A percentile compares a stretch with the other conserved stretches of the same genome.
phyloP scores from a whole-genome alignment of 495 filamentous ascomycete genomes.

The Hypoxylon intermedium region DNA sequence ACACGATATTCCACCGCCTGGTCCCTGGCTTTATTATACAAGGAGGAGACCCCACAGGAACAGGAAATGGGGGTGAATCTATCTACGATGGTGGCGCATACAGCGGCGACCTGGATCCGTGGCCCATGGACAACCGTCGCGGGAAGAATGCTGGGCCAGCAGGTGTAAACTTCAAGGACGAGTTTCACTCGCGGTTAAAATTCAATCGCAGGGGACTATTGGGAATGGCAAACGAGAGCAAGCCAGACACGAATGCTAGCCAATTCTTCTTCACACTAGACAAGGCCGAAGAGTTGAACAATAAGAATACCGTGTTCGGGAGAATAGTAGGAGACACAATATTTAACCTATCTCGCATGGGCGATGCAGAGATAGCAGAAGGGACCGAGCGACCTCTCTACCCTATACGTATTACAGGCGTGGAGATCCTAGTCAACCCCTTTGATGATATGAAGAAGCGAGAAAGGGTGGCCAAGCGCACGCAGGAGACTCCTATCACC shows the following conservation, averaged over 20 bases:
- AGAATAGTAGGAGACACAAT: slow-evolving; percentile 92
- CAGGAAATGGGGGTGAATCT: slow-evolving; percentile 86
- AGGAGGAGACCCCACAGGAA: slow-evolving; percentile 84
- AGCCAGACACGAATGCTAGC: slow-evolving; percentile 82
- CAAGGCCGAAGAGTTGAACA: slow-evolving; percentile 81
- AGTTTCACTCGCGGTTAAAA: slow-evolving; percentile 88
- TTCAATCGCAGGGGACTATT: slow-evolving; percentile 91
- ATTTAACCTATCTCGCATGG: slow-evolving; percentile 92
- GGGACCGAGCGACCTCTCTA: slow-evolving; percentile 87
- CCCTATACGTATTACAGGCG: slow-evolving; percentile 76
- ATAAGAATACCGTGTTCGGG: slow-evolving; percentile 92
- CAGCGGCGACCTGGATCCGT: slow-evolving; percentile 64
- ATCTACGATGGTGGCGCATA: slow-evolving; percentile 89
- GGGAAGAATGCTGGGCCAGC: slow-evolving; percentile 61
- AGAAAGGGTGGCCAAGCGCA: slow-evolving; percentile 55
- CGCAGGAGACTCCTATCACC: slow-evolving; percentile 44
- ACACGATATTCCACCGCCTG: slow-evolving; percentile 91
- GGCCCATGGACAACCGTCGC: slow-evolving; percentile 67
- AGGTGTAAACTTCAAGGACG: slow-evolving; percentile 77
- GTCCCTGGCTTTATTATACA: slow-evolving; percentile 92
- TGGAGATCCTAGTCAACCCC: slow-evolving; percentile 88
- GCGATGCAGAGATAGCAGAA: slow-evolving; percentile 80
- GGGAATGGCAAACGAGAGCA: slow-evolving; percentile 86
- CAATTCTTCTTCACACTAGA: slow-evolving; percentile 96
- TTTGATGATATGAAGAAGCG: slow-evolving; percentile 86